phyloP scores from a whole-genome alignment of 306 rosid genomes.

The Hippophae rhamnoides region DNA sequence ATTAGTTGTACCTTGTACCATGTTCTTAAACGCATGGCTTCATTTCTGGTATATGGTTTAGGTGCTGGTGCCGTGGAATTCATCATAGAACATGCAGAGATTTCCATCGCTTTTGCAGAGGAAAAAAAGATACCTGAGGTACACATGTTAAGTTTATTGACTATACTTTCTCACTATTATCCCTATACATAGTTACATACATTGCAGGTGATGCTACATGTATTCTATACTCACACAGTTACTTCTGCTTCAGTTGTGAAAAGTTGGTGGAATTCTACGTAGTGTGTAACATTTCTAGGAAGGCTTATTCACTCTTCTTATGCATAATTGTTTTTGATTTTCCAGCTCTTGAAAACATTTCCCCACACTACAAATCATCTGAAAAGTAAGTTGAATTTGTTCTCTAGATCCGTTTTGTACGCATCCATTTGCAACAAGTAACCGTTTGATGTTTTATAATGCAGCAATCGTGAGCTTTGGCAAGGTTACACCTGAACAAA shows the following conservation, averaged over 20 bases:
- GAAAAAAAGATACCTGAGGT: constrained; percentile 90
- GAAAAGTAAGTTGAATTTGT: constrained; percentile 42
- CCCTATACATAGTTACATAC: too few relatives aligned
- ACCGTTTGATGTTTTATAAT: constrained; percentile 11
- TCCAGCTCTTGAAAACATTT: constrained; percentile 76
- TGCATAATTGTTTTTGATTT: constrained; percentile 11
- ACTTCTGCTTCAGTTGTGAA: neutral
- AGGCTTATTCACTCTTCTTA: constrained; percentile 9
- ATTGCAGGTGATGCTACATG: too few relatives aligned
- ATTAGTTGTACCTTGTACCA: neutral
- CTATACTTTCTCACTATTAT: neutral
- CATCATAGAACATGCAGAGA: constrained; percentile 73
- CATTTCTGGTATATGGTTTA: constrained; percentile 26
- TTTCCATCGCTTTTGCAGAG: constrained; percentile 67
- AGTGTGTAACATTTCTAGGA: neutral
- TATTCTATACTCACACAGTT: neutral
- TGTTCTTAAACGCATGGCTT: constrained; percentile 18
- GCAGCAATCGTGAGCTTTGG: constrained; percentile 92
- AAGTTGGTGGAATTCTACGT: constrained; percentile 4
- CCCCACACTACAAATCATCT: constrained; percentile 52
- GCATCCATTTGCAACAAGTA: constrained; percentile 3
- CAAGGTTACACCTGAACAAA: constrained; percentile 62
- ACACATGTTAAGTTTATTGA: constrained; percentile 1
- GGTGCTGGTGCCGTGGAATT: constrained; percentile 92
- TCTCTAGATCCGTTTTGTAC: constrained; percentile 18